phyloP scores from a whole-genome alignment of 805 yeast genomes.

The Saturnispora dispora region DNA sequence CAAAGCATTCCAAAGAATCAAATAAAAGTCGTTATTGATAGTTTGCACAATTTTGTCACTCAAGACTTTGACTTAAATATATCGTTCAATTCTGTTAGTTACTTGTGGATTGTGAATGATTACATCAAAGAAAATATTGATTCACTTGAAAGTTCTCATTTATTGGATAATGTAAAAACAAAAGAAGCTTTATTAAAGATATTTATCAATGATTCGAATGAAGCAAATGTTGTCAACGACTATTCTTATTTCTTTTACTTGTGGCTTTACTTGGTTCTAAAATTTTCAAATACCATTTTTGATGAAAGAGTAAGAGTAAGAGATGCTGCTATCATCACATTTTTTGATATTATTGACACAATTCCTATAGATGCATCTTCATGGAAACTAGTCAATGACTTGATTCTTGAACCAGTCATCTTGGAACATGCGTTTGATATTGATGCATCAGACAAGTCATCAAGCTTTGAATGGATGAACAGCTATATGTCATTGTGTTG shows the following conservation, averaged over 20 bases:
- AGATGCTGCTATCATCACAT: slow-evolving; percentile 84
- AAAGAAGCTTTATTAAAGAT: slow-evolving; percentile 16
- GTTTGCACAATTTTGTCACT: slow-evolving; percentile 59
- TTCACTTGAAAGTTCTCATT: neutral
- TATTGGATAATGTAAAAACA: slow-evolving; percentile 12
- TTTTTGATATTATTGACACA: slow-evolving; percentile 71
- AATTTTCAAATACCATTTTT: slow-evolving; percentile 51
- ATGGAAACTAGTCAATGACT: slow-evolving; percentile 61
- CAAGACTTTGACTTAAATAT: slow-evolving; percentile 74
- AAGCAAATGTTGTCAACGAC: slow-evolving; percentile 14
- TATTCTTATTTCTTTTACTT: slow-evolving; percentile 31
- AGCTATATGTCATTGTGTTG: slow-evolving; percentile 51
- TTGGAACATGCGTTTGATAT: slow-evolving; percentile 19
- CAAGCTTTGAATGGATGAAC: slow-evolving; percentile 42
- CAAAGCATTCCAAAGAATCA: slow-evolving; percentile 60
- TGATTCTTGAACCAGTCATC: slow-evolving; percentile 49
- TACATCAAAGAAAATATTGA: slow-evolving; percentile 37
- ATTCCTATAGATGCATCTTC: slow-evolving; percentile 49
- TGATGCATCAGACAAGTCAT: slow-evolving; percentile 9
- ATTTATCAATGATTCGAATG: slow-evolving; percentile 8
- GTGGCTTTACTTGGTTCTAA: slow-evolving; percentile 57
- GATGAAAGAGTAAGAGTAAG: slow-evolving; percentile 73
- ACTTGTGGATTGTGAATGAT: slow-evolving; percentile 89
- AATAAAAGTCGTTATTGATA: slow-evolving; percentile 56
- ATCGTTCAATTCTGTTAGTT: slow-evolving; percentile 83